A percentile compares a stretch with the other conserved stretches of the same genome.
These are phyloP conservation scores for Neonectria punicea DNA, from an alignment of 2,329 filamentous ascomycete species.

Conservation along the genomic window DNA sequence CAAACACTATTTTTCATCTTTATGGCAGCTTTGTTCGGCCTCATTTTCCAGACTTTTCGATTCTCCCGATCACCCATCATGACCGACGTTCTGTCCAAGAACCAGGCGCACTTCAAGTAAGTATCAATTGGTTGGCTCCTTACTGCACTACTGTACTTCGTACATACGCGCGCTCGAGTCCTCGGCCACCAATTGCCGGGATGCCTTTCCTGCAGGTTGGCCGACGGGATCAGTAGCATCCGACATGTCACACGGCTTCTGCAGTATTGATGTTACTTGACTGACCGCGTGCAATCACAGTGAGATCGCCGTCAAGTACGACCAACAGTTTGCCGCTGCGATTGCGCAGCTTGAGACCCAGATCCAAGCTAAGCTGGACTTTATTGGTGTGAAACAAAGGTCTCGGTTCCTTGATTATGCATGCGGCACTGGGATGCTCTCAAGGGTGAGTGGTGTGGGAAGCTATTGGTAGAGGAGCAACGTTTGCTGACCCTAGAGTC, in stretches of 20 bases:
- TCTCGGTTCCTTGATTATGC: conserved; percentile 78
- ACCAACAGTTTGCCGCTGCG: conserved; percentile 64
- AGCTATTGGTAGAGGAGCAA: background rate
- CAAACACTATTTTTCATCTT: background rate
- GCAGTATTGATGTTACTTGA: conserved; percentile 11
- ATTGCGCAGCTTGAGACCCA: conserved; percentile 64
- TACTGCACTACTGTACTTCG: conserved; percentile 7
- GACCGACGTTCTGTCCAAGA: conserved; percentile 47
- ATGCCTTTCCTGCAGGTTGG: conserved; percentile 1
- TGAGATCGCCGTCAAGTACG: conserved; percentile 50
- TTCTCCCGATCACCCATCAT: conserved; percentile 39
- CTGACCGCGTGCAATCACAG: conserved; percentile 38
- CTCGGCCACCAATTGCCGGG: conserved; percentile 3
- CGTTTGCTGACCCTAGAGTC: conserved; percentile 11
- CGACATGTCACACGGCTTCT: conserved; percentile 19
- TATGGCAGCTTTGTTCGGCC: background rate
- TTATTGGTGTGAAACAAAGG: conserved; percentile 65
- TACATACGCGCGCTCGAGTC: conserved; percentile 15
- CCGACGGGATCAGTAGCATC: conserved; percentile 13
- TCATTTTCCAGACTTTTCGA: conserved; percentile 12
- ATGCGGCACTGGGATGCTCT: conserved; percentile 76
- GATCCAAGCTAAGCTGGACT: conserved; percentile 64
- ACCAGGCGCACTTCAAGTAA: conserved; percentile 58
- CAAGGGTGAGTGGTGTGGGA: conserved; percentile 60
- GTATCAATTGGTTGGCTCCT: conserved; percentile 32